These are phyloP conservation scores for Phytophthora colocasiae DNA, from an alignment of 352 stramenopile genomes.

Conservation along the genomic window DNA sequence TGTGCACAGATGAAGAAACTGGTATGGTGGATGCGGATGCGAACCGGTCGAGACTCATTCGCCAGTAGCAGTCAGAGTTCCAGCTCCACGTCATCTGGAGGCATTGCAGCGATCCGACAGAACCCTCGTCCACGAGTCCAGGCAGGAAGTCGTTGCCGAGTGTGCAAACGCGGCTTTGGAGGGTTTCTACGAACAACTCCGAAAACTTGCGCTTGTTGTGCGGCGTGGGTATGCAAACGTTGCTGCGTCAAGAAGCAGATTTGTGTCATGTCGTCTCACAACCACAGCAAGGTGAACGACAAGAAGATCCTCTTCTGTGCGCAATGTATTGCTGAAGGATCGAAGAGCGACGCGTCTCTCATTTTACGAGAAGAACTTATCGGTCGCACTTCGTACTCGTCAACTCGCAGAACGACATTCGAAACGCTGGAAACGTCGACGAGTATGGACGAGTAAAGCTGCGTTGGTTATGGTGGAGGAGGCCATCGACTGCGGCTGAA, in stretches of 20 bases:
- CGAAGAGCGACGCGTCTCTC: conserved; percentile 42
- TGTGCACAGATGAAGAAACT: conserved; percentile 60
- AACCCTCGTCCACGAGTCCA: conserved; percentile 13
- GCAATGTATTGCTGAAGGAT: conserved; percentile 43
- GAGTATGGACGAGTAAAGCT: conserved; percentile 9
- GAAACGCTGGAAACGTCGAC: conserved; percentile 14
- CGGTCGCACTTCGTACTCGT: conserved; percentile 38
- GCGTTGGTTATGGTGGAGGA: conserved; percentile 1
- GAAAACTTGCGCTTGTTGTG: conserved; percentile 38
- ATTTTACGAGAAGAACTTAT: conserved; percentile 45
- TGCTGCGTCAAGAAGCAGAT: conserved; percentile 50
- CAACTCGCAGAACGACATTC: conserved; percentile 37
- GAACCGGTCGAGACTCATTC: conserved; percentile 48
- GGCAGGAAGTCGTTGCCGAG: conserved; percentile 30
- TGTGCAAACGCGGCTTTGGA: conserved; percentile 41
- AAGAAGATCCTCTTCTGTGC: conserved; percentile 49
- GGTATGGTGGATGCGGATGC: conserved; percentile 48
- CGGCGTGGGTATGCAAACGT: conserved; percentile 45
- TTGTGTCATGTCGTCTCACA: conserved; percentile 45
- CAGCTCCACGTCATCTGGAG: conserved; percentile 37
- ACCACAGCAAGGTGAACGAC: conserved; percentile 49
- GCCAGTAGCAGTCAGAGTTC: conserved; percentile 45
- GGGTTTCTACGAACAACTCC: conserved; percentile 39
- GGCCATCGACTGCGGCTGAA: conserved; percentile 41
- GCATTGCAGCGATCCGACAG: conserved; percentile 18